Percentiles rank a stretch among this genome's conserved stretches.
Conservation (phyloP, 768 basidiomycete genomes). For the Rhodocollybia butyracea region DNA sequence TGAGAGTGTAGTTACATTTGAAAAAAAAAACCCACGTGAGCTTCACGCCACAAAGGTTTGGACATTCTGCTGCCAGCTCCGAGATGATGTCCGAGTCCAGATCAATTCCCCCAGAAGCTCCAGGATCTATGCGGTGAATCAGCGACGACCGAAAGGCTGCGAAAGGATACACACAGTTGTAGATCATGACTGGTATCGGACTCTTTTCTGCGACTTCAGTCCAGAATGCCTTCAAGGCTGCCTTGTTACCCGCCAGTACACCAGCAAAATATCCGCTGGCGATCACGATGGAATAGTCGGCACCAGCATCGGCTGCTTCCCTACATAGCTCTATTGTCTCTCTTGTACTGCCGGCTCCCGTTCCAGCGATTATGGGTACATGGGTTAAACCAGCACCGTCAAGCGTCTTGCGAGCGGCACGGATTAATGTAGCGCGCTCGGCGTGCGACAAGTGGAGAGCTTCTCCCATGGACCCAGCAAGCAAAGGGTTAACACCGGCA, state of each 20-base stretch:
- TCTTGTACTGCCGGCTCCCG: constrained; percentile 78
- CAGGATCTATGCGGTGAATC: constrained; percentile 60
- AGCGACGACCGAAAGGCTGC: constrained; percentile 8
- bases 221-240: constrained; percentile 78
- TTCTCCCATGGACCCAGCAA: constrained; percentile 86
- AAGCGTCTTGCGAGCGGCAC: constrained; percentile 64
- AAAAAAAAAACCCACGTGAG: constrained; percentile 59
- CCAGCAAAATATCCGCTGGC: constrained; percentile 86
- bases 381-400: constrained; percentile 57
- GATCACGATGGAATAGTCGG: constrained; percentile 85
- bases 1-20: constrained; percentile 8
- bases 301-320: constrained; percentile 81
- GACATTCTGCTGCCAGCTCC: constrained; percentile 70
- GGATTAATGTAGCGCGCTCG: constrained; percentile 67
- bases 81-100: constrained; percentile 85
- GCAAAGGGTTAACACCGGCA: constrained; percentile 67
- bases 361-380: constrained; percentile 77
- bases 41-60: constrained; percentile 85
- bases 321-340: constrained; percentile 74
- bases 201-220: constrained; percentile 74
- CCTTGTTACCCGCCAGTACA: constrained; percentile 53
- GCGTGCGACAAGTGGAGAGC: constrained; percentile 67
- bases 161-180: constrained; percentile 63
- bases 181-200: constrained; percentile 84
- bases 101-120: constrained; percentile 86